Evolutionary conservation across 129 eudicot genomes (phyloP), one percentile per base, ranked within the genome.

Genomic region (Helianthus tuberosus): DNA sequence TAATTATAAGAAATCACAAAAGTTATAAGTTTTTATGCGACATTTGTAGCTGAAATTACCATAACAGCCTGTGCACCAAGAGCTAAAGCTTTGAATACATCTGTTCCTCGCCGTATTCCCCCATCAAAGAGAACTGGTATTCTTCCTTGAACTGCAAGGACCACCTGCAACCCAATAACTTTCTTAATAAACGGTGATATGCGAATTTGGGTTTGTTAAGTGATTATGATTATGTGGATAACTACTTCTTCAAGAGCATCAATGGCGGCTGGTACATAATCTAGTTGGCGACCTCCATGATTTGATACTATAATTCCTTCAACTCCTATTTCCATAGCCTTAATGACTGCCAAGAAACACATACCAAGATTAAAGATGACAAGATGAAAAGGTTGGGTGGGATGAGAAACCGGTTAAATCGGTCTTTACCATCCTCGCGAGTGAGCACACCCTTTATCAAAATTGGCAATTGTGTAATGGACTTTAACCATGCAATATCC

Each of bases 221-320:
- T 6, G 47, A 2, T 43, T 43, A 43, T 8, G 47, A 6, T 43
- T 43, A 8, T 8, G 9, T 41, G 7, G 4, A 65, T 41, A 25
- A 52, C 51, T 53, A 89, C 98, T 95, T 93, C 98, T 76, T 89
- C 98, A n/a, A 93, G 86, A 35, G 49, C 96, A 53, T 72, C 60
- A 49, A 89, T 87, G 38, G 88, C 87, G 71, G 98, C 95, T 5
- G 98, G 98, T 74, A 80, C 71, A 64, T 87, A 93, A 83, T 93
- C 98, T 62, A 93, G 89, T 68, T 93, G 98, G 43, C 98, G 96
- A 51, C 85, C 96, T 51, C 98, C 98, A 63, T 89, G 98, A 79
- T 93, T 93, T 1, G 98, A 93, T 5, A 89, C 90, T 49, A 93
- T 66, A 44, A 90, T 90, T 58, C 98, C 98, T 11, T 84, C 89